Evolutionary conservation across 1,139 yeast species (phyloP), one percentile per base, ranked within the genome.

Genomic region (Sugiyamaella xylanicola): DNA sequence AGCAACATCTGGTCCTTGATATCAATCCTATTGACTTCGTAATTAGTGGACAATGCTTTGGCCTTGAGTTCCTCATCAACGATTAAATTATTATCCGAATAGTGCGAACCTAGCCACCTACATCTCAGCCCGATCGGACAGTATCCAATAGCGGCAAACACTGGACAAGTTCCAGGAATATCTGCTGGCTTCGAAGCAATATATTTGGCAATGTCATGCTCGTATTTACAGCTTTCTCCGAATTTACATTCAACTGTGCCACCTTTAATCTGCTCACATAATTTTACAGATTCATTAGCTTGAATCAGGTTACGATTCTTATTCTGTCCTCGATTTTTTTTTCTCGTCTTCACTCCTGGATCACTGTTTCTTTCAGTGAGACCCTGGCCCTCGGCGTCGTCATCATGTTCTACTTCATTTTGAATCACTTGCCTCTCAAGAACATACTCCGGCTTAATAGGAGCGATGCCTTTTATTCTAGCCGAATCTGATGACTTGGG

Each of bases 111-210:
- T 58, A 93, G 77, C 91, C 97, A 95, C 66, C 97, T 82, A 74
- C 99, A 93, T 70, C 88, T 91, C 65, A 88, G 74, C 0, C 99
- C 99, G 59, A 87, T 81, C 1, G 97, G 96, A 76, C 99, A 93
- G 66, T 83, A 85, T 0, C 99, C 99, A 53, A 90, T 76, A 1
- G 88, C 87, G 46, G 77, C 77, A 68, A 73, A 91, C 1, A 90
- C 97, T 0, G 99, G 98, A 73, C 99, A 93, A 1, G 66, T 64
- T 0, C 95, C 89, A 15, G 78, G 82, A 29, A 90, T 73, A 69
- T 93, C 98, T 0, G 73, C 77, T 0, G 85, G 86, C 72, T 93
- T 93, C 35, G 81, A 71, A 0, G 69, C 74, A 42, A 95, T 70
- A 67, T 90, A 93, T 50, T 71, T 76, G 5, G 77, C 78, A 19